phyloP scores from a whole-genome alignment of 192 early-diverging fungal genomes.

The Tieghemiomyces parasiticus region DNA sequence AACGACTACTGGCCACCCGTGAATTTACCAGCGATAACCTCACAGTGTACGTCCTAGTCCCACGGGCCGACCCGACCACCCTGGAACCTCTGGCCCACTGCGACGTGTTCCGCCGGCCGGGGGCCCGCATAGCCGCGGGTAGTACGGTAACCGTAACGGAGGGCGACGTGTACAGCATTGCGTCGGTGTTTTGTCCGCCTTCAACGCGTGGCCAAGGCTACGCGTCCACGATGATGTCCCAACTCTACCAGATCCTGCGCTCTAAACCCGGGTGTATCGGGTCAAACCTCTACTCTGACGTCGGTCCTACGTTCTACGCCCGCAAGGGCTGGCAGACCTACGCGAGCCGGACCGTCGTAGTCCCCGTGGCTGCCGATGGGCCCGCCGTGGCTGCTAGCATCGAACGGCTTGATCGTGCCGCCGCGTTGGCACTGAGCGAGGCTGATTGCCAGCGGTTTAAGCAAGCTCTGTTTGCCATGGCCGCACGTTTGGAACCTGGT shows the following conservation, averaged over 20 bases:
- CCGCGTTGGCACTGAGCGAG: neutral
- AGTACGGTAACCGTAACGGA: neutral
- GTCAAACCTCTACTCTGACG: conserved; percentile 11
- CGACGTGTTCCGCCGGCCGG: conserved; percentile 1
- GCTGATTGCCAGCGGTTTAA: neutral
- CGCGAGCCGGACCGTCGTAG: neutral
- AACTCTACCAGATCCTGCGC: neutral
- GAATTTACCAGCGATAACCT: conserved; percentile 1
- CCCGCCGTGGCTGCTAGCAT: too few species aligned
- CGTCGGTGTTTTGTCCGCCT: conserved; percentile 11
- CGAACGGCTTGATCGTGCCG: neutral
- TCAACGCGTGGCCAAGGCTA: conserved; percentile 3
- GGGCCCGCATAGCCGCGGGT: neutral
- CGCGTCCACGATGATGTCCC: neutral
- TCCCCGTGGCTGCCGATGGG: neutral
- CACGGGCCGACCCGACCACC: neutral
- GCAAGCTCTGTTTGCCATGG: neutral
- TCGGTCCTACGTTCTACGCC: conserved; percentile 10
- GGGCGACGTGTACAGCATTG: neutral
- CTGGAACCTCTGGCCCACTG: conserved; percentile 3
- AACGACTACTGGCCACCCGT: neutral
- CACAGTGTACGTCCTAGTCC: conserved; percentile 4
- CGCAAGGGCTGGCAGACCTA: neutral
- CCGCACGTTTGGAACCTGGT: too few species aligned
- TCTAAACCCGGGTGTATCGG: neutral